Evolutionary conservation across 2,329 filamentous ascomycete genomes (phyloP), one percentile per base, ranked within the genome.

Genomic region (Penicillium nordicum): DNA sequence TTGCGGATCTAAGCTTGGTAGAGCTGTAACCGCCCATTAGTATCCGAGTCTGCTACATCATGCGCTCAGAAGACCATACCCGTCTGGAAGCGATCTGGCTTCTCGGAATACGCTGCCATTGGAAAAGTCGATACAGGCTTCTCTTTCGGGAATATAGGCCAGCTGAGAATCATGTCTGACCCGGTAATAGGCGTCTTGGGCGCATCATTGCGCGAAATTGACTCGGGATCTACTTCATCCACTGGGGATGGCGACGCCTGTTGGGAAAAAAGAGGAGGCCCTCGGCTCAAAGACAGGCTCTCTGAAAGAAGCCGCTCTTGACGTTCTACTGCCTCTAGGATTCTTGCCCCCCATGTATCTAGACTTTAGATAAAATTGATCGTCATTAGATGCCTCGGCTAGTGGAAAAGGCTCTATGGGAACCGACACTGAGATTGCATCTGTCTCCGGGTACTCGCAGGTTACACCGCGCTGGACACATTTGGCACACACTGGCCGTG

Each of bases 121-220:
- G 64, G 64, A 41, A 67, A 67, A 12, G 64, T 67, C 10, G 61
- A 57, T n/a, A 63, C 61, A 12, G 64, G 61, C 45, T 63, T 67
- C 14, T 66, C 59, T 36, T 46, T 55, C 5, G 64, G 64, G 32
- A 67, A 66, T 9, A 67, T 65, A 18, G 64, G 64, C 64, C 64
- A 67, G 53, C 47, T 57, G 18, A 67, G 63, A 47, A 67, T 66
- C 64, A 66, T 66, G 34, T 66, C 62, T 4, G 64, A 66, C n/a
- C 64, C 64, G 3, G 64, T 67, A 30, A 67, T 67, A 5, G 62
- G 63, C 18, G 64, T 67, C 18, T 61, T 66, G 23, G 57, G 62
- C 3, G 64, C 57, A 63, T 67, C 64, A 55, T 67, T 66, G 42
- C 64, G 62, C 4, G 64, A 67, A 9, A 67, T 67, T 43, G 58